Conservation (phyloP, 1,284 basidiomycete species). For the Trichosporon asahii region DNA sequence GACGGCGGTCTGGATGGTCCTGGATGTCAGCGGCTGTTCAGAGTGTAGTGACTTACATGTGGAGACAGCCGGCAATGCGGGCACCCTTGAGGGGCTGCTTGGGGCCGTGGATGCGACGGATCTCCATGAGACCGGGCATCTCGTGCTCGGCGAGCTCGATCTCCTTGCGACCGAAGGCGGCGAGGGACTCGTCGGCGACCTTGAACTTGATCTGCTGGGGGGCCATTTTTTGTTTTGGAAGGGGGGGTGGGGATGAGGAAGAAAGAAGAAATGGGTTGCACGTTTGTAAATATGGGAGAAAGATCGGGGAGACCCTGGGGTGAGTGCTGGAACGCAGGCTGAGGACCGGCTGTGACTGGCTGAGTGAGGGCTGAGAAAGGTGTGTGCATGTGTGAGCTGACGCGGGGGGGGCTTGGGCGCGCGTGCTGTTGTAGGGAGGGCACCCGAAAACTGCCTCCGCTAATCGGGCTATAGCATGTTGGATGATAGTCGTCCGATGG, state of each 20-base stretch:
- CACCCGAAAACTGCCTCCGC: too few species aligned
- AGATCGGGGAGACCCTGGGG: neutral
- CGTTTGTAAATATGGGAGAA: conserved; percentile 4
- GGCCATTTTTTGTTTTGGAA: conserved; percentile 8
- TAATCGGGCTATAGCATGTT: too few species aligned
- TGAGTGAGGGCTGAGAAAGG: neutral
- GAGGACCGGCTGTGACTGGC: neutral
- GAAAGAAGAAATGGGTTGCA: conserved; percentile 12
- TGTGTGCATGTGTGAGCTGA: too few species aligned
- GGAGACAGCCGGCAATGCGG: conserved; percentile 94
- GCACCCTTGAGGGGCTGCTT: conserved; percentile 89
- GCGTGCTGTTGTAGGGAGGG: too few species aligned
- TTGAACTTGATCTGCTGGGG: conserved; percentile 38
- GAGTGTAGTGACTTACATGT: conserved; percentile 63
- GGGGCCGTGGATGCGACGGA: conserved; percentile 78
- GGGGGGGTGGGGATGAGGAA: conserved; percentile 11
- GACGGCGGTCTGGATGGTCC: conserved; percentile 95
- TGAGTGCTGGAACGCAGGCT: neutral
- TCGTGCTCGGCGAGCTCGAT: conserved; percentile 85
- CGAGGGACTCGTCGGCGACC: conserved; percentile 82
- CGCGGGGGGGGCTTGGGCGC: too few species aligned
- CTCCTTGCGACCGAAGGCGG: conserved; percentile 80
- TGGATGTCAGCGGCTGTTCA: conserved; percentile 36
- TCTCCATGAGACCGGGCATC: conserved; percentile 76
- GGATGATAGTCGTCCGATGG: too few species aligned